Base-by-base conservation (phyloP, 1,284 basidiomycete species). In the Fomitiporia mediterranea region DNA sequence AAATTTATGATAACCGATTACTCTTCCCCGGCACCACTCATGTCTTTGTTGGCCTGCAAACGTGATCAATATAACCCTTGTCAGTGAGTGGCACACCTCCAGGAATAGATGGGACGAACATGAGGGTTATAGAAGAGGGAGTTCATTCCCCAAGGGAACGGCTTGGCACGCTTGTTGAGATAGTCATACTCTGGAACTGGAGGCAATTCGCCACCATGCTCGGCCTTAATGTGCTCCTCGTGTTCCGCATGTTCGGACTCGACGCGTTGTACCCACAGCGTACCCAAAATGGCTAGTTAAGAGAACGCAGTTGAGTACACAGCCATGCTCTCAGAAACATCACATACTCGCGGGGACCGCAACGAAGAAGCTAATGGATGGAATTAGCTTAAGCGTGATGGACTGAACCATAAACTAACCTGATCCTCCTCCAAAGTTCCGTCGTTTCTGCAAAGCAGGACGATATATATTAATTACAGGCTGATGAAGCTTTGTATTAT, bases 391-490 rank as follows among this genome's bases (percentile, higher is more conserved):
- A 52, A 62, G 11, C 13, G 42, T 21, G 39, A 30, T 9, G 8
- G n/a, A 7, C 11, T 4, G 37, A 11, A 11, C 8, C 25, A 17
- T 30, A 30, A 28, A 46, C 25, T 9, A 62, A 89, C 89, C 89
- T 90, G 68, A 93, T 88, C 75, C 85, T 91, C 66, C 89, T 82
- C 90, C 90, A 93, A 61, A 92, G 79, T 51, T 87, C 78, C 42
- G 85, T 76, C 34, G 89, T 86, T 62, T 83, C 89, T 91, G 66
- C 19, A 60, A n/a, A 54, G 34, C 48, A 44, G 28, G 17, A 51
- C 43, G 28, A 54, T 51, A 61, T 32, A 50, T 53, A 47, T 23
- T n/a, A n/a, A n/a, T n/a, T n/a, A n/a, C n/a, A n/a, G n/a, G n/a
- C n/a, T n/a, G n/a, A n/a, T n/a, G n/a, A n/a, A n/a, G n/a, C n/a